Evolutionary conservation across 2,329 filamentous ascomycete species (phyloP).

Genomic region (Aaosphaeria pasadenensis): DNA sequence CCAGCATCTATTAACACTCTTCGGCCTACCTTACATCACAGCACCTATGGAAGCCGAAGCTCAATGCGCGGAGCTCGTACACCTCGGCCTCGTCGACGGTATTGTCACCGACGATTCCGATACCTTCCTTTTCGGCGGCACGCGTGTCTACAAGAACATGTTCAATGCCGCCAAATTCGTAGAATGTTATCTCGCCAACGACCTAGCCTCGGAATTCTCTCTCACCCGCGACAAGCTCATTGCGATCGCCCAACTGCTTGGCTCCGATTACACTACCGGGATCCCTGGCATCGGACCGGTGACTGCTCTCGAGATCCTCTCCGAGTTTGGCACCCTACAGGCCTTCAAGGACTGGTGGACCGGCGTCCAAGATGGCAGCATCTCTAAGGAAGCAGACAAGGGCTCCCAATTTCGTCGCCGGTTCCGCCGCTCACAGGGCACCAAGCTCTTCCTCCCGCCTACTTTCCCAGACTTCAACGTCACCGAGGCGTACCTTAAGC

Average conservation of each 20-base stretch:
- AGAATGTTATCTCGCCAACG: constrained; percentile 83
- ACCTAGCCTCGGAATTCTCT: constrained; percentile 86
- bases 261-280: constrained; percentile 93
- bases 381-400: constrained; percentile 56
- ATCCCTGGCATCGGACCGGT: constrained; percentile 89
- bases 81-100: constrained; percentile 84
- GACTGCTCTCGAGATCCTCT: constrained; percentile 88
- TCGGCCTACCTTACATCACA: constrained; percentile 93
- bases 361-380: constrained; percentile 66
- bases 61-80: constrained; percentile 89
- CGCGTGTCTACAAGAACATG: constrained; percentile 98
- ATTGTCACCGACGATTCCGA: constrained; percentile 98
- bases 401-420: constrained; percentile 72
- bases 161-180: constrained; percentile 98
- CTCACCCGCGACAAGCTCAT: constrained; percentile 86
- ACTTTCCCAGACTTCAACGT: constrained; percentile 78
- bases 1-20: constrained; percentile 82
- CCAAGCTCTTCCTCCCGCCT: constrained; percentile 81
- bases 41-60: constrained; percentile 99
- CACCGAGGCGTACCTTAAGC: constrained; percentile 76
- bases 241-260: constrained; percentile 82
- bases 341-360: constrained; percentile 87
- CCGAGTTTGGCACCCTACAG: constrained; percentile 76
- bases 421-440: constrained; percentile 74
- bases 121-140: constrained; percentile 94